Conservation (phyloP, 352 stramenopile genomes). For the Phytophthora vignae region DNA sequence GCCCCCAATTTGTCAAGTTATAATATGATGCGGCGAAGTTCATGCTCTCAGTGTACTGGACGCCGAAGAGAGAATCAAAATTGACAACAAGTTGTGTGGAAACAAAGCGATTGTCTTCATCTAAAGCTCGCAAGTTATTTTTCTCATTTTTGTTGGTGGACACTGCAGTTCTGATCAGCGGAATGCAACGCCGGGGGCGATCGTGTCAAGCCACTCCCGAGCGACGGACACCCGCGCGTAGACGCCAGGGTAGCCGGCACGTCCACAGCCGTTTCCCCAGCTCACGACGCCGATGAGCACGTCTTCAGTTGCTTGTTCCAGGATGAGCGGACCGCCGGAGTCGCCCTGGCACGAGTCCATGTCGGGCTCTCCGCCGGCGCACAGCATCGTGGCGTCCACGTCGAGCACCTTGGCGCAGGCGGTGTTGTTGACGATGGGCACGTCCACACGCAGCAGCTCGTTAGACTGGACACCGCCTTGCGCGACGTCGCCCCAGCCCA, state of each 20-base stretch:
- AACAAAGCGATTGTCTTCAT: too few relatives aligned
- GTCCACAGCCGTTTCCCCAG: slow-evolving; percentile 66
- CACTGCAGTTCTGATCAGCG: slow-evolving; percentile 10
- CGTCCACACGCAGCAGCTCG: slow-evolving; percentile 50
- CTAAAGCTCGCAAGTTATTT: too few relatives aligned
- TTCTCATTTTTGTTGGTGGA: too few relatives aligned
- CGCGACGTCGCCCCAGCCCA: slow-evolving; percentile 47
- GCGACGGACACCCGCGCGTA: slow-evolving; percentile 60
- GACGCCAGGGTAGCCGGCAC: slow-evolving; percentile 47
- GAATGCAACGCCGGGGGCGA: slow-evolving; percentile 23
- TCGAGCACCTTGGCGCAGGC: slow-evolving; percentile 45
- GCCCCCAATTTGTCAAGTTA: too few relatives aligned
- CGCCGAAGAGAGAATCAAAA: too few relatives aligned
- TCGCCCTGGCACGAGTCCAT: slow-evolving; percentile 75
- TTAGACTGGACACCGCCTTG: slow-evolving; percentile 31
- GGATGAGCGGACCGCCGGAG: slow-evolving; percentile 53
- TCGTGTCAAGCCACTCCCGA: slow-evolving; percentile 33
- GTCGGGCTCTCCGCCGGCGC: slow-evolving; percentile 51
- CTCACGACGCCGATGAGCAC: slow-evolving; percentile 62
- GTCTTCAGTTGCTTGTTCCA: slow-evolving; percentile 40
- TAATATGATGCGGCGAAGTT: too few relatives aligned
- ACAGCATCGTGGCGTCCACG: slow-evolving; percentile 63
- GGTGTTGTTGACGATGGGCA: slow-evolving; percentile 55
- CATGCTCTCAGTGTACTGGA: too few relatives aligned
- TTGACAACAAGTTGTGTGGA: too few relatives aligned